Evolutionary conservation across 2,329 filamentous ascomycete species (phyloP), one percentile per base, ranked within the genome.

Genomic region (Emericellopsis cladophorae): DNA sequence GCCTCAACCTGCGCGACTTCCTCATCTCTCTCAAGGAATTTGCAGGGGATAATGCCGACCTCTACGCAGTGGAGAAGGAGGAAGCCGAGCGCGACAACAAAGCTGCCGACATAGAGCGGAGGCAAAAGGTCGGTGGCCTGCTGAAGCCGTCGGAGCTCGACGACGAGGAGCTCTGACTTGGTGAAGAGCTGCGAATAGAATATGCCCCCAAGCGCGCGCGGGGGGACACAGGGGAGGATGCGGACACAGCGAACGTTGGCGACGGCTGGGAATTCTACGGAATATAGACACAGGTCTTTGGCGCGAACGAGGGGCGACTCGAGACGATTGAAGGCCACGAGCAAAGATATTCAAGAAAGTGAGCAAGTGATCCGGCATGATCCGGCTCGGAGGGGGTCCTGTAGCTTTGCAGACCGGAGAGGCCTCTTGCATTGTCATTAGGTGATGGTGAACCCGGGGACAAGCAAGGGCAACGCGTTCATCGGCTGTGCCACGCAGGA

Each of bases 91-190:
- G 79, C 48, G 85, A 90, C 51, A 85, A 84, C 37, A 87, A 89
- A 60, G 80, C 83, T 38, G 84, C 87, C 18, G 93, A 98, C 59
- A 81, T 89, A 53, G 87, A 95, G 63, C 82, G 90, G 50, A 80
- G 86, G 46, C 85, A 90, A 66, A 96, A 95, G 72, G 87, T 98
- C 42, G 89, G 92, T 50, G 92, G 93, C 54, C 72, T 98, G 46
- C 71, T 98, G 55, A 96, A 98, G 71, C 93, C 92, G 39, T 92
- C 88, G n/a, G 92, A 98, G 60, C 76, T 98, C 57, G 90, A 88
- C 49, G 85, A 90, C 52, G 85, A 90, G 54, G 84, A 89, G 64
- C 72, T 89, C 63, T 95, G 88, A 95, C 85, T 89, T 47, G 66
- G 76, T 36, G 61, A 78, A 59, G 81, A 86, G 59, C 61, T 85